Base-by-base conservation (phyloP, 1,284 basidiomycete genomes). In the Trametes hirsuta region DNA sequence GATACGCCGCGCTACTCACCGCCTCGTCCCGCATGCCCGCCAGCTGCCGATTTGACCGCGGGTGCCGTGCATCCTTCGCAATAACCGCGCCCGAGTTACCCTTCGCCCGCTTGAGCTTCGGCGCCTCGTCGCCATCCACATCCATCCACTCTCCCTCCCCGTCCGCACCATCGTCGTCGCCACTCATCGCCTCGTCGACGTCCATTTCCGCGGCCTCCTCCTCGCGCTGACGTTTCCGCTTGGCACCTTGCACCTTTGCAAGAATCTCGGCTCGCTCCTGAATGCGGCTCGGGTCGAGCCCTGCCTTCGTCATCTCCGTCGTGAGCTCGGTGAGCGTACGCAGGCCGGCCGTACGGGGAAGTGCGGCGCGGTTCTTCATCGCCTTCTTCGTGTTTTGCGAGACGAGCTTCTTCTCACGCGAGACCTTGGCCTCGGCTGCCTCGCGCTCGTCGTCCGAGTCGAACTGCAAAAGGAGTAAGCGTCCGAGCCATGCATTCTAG, bases 401-500 rank as follows among this genome's bases (percentile, higher is more conserved):
- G 48, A 81, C 78, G 62, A 91, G 81, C 76, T 94, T 95, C 77
- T 94, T 85, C 37, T 81, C 79, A 59, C 92, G 86, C 40, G 85
- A 81, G 40, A 81, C 76, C 68, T 90, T 84, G 47, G 88, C 85
- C 54, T 84, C 83, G 18, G 82, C 84, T 2, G 88, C 89, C 71
- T 93, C 91, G 22, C 90, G 87, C 74, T 97, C 95, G 74, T 97
- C 95, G 60, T 97, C 96, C 12, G 94, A 96, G 75, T 95, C 91
- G 70, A 91, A 84, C 91, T 95, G 53, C 15, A 1, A 48, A 45
- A n/a, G 37, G 54, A 58, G 25, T 48, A 24, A 34, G 35, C 47
- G 46, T 56, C 30, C 25, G 12, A 4, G 41, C 50, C n/a, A n/a
- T 55, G 30, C 14, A 25, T 24, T 25, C 25, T 49, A 48, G 40